phyloP scores from a whole-genome alignment of 495 filamentous ascomycete species.

The Hyaloscypha bicolor region DNA sequence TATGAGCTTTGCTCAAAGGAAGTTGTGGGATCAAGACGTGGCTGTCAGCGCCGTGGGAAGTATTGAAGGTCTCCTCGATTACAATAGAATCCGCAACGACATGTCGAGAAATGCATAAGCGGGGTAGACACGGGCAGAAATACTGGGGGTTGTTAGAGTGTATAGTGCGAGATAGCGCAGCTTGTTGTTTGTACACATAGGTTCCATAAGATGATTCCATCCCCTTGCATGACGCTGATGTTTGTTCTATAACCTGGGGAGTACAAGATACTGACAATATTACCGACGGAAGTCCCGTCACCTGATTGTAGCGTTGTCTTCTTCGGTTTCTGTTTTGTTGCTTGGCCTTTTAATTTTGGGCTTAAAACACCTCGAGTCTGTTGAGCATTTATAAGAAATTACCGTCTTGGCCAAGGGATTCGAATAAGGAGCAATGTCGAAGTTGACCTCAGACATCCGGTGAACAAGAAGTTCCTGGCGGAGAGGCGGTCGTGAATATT shows the following conservation, averaged over 20 bases:
- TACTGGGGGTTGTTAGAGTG: slow-evolving; percentile 27
- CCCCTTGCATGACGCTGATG: background rate
- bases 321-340: no score
- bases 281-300: background rate
- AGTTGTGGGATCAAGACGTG: slow-evolving; percentile 96
- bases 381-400: no score
- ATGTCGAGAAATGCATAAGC: slow-evolving; percentile 75
- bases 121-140: slow-evolving; percentile 4
- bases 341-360: no score
- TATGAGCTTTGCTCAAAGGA: slow-evolving; percentile 87
- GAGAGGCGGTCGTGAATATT: background rate
- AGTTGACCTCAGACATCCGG: no score
- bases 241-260: background rate
- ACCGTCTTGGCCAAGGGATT: no score
- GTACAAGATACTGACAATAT: background rate
- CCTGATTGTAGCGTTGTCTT: no score
- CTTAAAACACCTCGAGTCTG: no score
- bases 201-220: background rate
- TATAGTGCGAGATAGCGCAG: slow-evolving; percentile 33
- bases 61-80: slow-evolving; percentile 87
- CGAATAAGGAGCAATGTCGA: no score
- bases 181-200: slow-evolving; percentile 37
- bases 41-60: slow-evolving; percentile 89
- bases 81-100: slow-evolving; percentile 83
- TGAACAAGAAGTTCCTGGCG: no score